Base-by-base conservation (phyloP, 2,329 filamentous ascomycete species). In the Neodidymelliopsis sp. region DNA sequence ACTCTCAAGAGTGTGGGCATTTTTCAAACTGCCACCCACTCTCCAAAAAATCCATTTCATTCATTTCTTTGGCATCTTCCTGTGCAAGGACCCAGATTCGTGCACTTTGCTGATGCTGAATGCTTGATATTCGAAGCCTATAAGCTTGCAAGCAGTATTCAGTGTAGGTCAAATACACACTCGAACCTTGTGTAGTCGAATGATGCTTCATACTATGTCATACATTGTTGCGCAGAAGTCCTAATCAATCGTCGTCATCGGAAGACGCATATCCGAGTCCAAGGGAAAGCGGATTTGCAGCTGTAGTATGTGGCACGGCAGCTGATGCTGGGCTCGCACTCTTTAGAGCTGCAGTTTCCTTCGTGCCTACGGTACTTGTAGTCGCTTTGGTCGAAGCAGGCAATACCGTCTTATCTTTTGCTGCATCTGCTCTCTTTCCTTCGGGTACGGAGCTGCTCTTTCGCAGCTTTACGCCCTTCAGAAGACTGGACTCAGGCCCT, bases 381-480 rank as follows among this genome's bases (percentile, higher is more conserved):
- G 24, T 3, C 3, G n/a, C 13, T 12, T 34, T 35, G 7, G 15
- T 40, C 9, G 16, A n/a, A n/a, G n/a, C n/a, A n/a, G n/a, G n/a
- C n/a, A n/a, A n/a, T 24, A 4, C n/a, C 18, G 13, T 28, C 24
- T 23, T 10, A 12, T 30, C 49, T 22, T 50, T 39, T 6, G 44
- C 36, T 23, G 25, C 20, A 11, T 45, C 10, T 31, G 35, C 13
- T 11, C 52, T 52, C 33, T 49, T 51, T n/a, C 55, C 47, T 27
- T 60, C 63, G 6, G 45, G 28, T 11, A 43, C 41, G 9, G 60
- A 58, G 12, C 67, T 74, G 8, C 66, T 57, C 54, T 74, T 77
- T 30, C 73, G 67, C 27, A 78, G 45, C 65, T 80, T 80, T 35
- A 79, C 59, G 3, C 76, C 76, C 39, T 71, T 73, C 27, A 79